These are phyloP conservation scores for Claviceps cyperi DNA, from an alignment of 2,329 filamentous ascomycete genomes.

Conservation along the genomic window DNA sequence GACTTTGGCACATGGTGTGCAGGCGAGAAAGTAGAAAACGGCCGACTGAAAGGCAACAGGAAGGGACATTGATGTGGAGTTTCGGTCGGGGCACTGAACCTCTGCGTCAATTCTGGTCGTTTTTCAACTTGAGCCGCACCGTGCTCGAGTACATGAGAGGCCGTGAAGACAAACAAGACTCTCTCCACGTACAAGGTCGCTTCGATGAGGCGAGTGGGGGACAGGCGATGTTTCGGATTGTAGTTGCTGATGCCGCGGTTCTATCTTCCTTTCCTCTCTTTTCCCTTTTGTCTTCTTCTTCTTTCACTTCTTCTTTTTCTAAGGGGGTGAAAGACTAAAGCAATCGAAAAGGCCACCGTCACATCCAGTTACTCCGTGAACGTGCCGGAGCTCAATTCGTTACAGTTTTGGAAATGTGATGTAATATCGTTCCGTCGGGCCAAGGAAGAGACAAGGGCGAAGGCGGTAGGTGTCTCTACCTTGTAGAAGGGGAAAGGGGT, in stretches of 20 bases:
- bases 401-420: not conserved
- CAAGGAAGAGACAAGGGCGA: not conserved
- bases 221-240: not conserved
- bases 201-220: not conserved
- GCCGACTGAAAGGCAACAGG: constrained; percentile 56
- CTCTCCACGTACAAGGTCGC: not conserved
- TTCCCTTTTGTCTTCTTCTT: not conserved
- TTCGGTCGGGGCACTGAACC: not conserved
- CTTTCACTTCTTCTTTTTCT: not conserved
- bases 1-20: constrained; percentile 62
- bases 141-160: constrained; percentile 8
- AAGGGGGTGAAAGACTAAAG: not conserved
- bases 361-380: not conserved
- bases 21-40: constrained; percentile 64
- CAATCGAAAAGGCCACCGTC: not conserved
- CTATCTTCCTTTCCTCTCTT: not conserved
- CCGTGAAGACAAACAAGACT: not conserved
- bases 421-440: not conserved
- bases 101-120: constrained; percentile 4
- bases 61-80: constrained; percentile 26
- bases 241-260: not conserved
- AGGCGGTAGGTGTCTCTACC: not conserved
- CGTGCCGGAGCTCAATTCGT: not conserved
- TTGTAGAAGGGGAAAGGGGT: constrained; percentile 1
- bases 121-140: constrained; percentile 4